Evolutionary conservation across 257 asterid species (phyloP).

Genomic region (Solanum piurae): DNA sequence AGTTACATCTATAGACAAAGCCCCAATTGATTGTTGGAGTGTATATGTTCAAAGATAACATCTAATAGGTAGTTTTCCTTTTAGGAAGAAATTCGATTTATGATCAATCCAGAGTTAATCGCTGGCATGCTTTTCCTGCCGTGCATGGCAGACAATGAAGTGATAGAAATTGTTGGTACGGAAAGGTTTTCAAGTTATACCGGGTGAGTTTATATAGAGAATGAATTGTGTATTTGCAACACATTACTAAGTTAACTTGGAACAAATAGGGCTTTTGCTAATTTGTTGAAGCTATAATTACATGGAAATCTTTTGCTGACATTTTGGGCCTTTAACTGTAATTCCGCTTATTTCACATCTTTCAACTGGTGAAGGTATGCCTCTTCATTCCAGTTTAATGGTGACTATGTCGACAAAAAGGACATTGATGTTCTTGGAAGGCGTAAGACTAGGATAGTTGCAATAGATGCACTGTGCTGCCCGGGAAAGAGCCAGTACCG

Average conservation of each 20-base stretch:
- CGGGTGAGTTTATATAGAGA: constrained; percentile 28
- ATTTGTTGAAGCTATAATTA: neutral
- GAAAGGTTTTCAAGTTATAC: constrained; percentile 76
- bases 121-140: constrained; percentile 70
- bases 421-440: constrained; percentile 48
- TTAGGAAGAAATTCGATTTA: constrained; percentile 87
- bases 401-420: constrained; percentile 50
- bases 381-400: constrained; percentile 63
- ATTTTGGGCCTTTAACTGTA: neutral
- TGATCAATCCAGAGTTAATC: constrained; percentile 86
- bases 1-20: neutral
- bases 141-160: constrained; percentile 71
- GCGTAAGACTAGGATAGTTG: constrained; percentile 68
- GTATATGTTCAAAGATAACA: neutral
- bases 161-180: constrained; percentile 75
- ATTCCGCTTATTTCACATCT: neutral
- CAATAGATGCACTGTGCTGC: constrained; percentile 71
- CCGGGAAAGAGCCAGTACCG: constrained; percentile 67
- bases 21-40: neutral
- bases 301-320: neutral
- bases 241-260: neutral
- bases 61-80: neutral
- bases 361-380: constrained; percentile 35
- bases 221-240: neutral
- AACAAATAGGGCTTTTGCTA: neutral